phyloP scores from a whole-genome alignment of 2,329 filamentous ascomycete species.

The Ceratocystis papillata region DNA sequence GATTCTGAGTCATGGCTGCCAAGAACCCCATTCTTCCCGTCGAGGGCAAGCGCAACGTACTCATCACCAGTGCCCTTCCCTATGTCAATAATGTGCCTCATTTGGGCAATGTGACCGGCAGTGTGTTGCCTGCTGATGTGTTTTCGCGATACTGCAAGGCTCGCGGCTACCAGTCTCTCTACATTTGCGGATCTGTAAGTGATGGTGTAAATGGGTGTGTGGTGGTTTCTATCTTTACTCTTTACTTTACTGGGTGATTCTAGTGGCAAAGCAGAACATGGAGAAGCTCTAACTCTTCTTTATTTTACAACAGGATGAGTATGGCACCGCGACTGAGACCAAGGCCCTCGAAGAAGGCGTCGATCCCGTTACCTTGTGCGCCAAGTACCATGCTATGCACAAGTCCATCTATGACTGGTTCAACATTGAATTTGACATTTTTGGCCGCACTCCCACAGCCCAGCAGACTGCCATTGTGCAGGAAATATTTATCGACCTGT shows the following conservation, averaged over 20 bases:
- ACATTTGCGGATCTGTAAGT: slow-evolving; percentile 58
- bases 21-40: slow-evolving; percentile 47
- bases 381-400: slow-evolving; percentile 86
- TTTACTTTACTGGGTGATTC: neutral
- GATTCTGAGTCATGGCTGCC: slow-evolving; percentile 24
- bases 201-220: neutral
- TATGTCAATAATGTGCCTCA: slow-evolving; percentile 70
- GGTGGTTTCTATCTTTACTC: neutral
- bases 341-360: slow-evolving; percentile 83
- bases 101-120: slow-evolving; percentile 79
- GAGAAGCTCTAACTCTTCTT: neutral
- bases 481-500: slow-evolving; percentile 76
- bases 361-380: slow-evolving; percentile 73
- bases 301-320: slow-evolving; percentile 58
- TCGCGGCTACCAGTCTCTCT: slow-evolving; percentile 68
- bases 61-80: slow-evolving; percentile 84
- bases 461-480: slow-evolving; percentile 91
- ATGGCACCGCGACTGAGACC: slow-evolving; percentile 90
- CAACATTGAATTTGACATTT: slow-evolving; percentile 86
- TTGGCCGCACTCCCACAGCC: slow-evolving; percentile 79
- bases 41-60: slow-evolving; percentile 69
- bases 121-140: slow-evolving; percentile 79
- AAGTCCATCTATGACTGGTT: slow-evolving; percentile 94
- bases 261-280: neutral
- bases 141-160: slow-evolving; percentile 73